These are phyloP conservation scores for Cercospora zeina DNA, from an alignment of 2,329 filamentous ascomycete genomes.

Conservation along the genomic window DNA sequence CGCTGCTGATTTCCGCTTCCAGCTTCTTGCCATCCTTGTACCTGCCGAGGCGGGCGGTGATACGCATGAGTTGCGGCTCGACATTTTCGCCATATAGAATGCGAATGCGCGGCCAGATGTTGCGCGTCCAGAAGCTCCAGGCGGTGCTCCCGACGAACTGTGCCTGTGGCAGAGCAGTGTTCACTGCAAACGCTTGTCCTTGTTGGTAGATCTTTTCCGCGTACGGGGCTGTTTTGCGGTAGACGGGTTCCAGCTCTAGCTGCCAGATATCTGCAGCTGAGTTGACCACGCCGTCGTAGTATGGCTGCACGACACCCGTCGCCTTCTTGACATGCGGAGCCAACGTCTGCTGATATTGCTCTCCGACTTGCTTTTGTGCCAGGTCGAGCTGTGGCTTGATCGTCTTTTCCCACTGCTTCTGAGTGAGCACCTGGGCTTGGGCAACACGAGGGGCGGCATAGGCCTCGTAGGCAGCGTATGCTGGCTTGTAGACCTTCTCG, in stretches of 20 bases:
- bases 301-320: slow-evolving; percentile 63
- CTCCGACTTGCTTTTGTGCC: slow-evolving; percentile 61
- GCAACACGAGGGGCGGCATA: slow-evolving; percentile 74
- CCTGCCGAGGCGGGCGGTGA: slow-evolving; percentile 81
- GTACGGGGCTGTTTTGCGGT: slow-evolving; percentile 73
- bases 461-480: slow-evolving; percentile 60
- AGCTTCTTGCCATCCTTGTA: slow-evolving; percentile 67
- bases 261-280: slow-evolving; percentile 69
- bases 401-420: slow-evolving; percentile 74
- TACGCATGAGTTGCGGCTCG: slow-evolving; percentile 89
- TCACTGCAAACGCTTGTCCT: slow-evolving; percentile 65
- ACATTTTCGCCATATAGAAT: slow-evolving; percentile 87
- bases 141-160: slow-evolving; percentile 69
- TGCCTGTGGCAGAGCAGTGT: slow-evolving; percentile 70
- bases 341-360: slow-evolving; percentile 69
- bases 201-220: slow-evolving; percentile 66
- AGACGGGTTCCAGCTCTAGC: slow-evolving; percentile 72
- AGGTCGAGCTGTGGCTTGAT: slow-evolving; percentile 72
- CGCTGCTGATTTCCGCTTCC: slow-evolving; percentile 58
- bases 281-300: slow-evolving; percentile 66
- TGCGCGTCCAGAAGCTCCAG: slow-evolving; percentile 69
- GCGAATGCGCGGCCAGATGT: slow-evolving; percentile 77
- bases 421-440: slow-evolving; percentile 65
- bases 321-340: slow-evolving; percentile 71
- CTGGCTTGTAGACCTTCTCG: slow-evolving; percentile 66